These are phyloP conservation scores for Penicillium sp. DNA, from an alignment of 2,329 filamentous ascomycete species.

Conservation along the genomic window DNA sequence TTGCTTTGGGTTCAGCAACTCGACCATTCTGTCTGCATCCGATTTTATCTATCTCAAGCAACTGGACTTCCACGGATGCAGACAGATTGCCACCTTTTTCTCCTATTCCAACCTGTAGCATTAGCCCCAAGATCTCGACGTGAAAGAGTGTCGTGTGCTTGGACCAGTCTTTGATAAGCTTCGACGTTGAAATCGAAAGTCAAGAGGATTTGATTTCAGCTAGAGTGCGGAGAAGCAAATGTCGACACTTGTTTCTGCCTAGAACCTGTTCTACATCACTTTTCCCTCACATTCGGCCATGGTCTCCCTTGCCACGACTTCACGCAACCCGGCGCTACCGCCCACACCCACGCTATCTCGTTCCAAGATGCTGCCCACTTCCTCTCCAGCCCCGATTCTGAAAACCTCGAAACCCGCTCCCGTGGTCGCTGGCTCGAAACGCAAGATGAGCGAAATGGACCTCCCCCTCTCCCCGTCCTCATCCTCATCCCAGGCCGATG, in stretches of 20 bases:
- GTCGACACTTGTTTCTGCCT: constrained; percentile 11
- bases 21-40: constrained; percentile 14
- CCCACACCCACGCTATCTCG: constrained; percentile 17
- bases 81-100: constrained; percentile 14
- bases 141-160: constrained; percentile 20
- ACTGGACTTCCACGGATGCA: constrained; percentile 13
- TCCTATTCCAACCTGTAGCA: constrained; percentile 9
- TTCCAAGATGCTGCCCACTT: constrained; percentile 27
- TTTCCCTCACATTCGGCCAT: constrained; percentile 20
- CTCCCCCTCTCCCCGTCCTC: constrained; percentile 27
- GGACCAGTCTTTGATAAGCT: constrained; percentile 11
- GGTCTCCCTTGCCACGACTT: constrained; percentile 28
- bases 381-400: constrained; percentile 31
- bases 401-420: constrained; percentile 28
- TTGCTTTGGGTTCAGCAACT: constrained; percentile 6
- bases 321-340: constrained; percentile 22
- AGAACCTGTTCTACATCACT: constrained; percentile 3
- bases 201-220: neutral
- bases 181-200: constrained; percentile 7
- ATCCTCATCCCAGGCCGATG: constrained; percentile 26
- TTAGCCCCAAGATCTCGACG: constrained; percentile 4
- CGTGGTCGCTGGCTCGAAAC: constrained; percentile 26
- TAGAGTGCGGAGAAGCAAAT: constrained; percentile 17
- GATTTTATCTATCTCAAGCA: constrained; percentile 8
- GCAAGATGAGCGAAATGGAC: constrained; percentile 32